phyloP scores from a whole-genome alignment of 1,284 basidiomycete species.

The Cutaneotrichosporon dermatis region DNA sequence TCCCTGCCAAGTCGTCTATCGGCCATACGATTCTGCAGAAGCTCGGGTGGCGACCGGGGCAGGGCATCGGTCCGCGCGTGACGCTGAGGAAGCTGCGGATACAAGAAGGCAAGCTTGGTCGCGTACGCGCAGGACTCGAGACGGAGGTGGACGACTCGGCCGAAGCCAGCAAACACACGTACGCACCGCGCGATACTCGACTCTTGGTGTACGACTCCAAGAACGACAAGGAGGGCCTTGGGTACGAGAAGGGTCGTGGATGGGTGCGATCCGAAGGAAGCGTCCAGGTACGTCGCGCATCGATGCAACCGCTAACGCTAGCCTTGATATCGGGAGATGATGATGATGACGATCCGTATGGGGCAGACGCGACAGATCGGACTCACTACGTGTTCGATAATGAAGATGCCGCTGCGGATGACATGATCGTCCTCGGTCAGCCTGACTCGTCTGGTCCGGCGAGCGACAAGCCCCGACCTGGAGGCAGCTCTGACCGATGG shows the following conservation, averaged over 20 bases:
- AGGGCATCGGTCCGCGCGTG: conserved; percentile 89
- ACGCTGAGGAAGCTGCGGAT: conserved; percentile 67
- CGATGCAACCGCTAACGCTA: conserved; percentile 10
- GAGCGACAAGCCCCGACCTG: background rate
- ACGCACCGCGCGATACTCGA: conserved; percentile 74
- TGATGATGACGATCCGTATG: conserved; percentile 82
- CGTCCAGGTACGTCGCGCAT: conserved; percentile 20
- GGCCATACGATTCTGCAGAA: conserved; percentile 81
- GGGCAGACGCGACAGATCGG: conserved; percentile 42
- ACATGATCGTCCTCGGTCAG: conserved; percentile 47
- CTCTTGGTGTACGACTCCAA: conserved; percentile 63
- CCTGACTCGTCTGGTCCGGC: background rate
- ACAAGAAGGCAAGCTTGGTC: conserved; percentile 58
- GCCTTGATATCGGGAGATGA: conserved; percentile 62
- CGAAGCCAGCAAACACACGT: conserved; percentile 78
- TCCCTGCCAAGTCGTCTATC: conserved; percentile 54
- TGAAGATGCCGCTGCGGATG: conserved; percentile 57
- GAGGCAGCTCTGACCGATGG: conserved; percentile 52
- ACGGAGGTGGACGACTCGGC: conserved; percentile 53
- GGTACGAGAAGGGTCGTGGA: conserved; percentile 62
- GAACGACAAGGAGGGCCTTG: conserved; percentile 72
- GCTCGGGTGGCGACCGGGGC: conserved; percentile 91
- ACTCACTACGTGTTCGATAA: conserved; percentile 64
- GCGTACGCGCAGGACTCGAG: conserved; percentile 37
- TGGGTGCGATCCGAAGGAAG: conserved; percentile 49